Evolutionary conservation across 768 basidiomycete genomes (phyloP), one percentile per base, ranked within the genome.

Genomic region (Termitomyces sp.): DNA sequence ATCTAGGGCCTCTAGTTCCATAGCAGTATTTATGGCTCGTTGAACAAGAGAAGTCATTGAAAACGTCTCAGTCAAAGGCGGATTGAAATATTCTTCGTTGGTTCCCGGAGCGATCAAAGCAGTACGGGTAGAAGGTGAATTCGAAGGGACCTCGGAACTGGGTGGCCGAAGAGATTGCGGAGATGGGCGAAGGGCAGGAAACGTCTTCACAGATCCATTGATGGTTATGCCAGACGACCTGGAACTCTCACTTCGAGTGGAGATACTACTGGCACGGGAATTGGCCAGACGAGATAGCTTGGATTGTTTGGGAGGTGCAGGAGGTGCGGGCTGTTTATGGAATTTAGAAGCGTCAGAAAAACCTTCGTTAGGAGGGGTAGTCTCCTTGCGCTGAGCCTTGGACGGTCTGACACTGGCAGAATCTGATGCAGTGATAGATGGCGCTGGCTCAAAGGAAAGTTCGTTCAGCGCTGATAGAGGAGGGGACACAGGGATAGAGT

Each of bases 221-320:
- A 81, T 75, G 45, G 82, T 71, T 11, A 74, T 80, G 58, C 80
- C 81, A 2, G 80, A 82, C 24, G 84, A 82, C 51, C 79, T 74
- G 24, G 86, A 84, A 64, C 81, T 83, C 60, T 78, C 74, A 58
- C 76, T 81, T 47, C 73, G 73, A 37, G 69, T 68, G 50, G 72
- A 75, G 47, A 76, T 67, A 31, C 77, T 77, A 57, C 81, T 82
- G 2, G 84, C 79, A 58, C 85, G 76, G 9, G 87, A 87, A 63
- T 81, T 86, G 12, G 89, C 88, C 20, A 91, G 73, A 59, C 79
- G 78, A 1, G 87, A 85, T 41, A 92, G 72, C 65, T 89, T 91
- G 8, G 89, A 91, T 61, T 81, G 82, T 65, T 78, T 81, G 15
- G 73, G 68, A 44, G 58, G 60, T 24, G 51, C 27, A 1, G 59